Conservation (phyloP, 2,329 filamentous ascomycete species). For the Diaporthe ilicicola region DNA sequence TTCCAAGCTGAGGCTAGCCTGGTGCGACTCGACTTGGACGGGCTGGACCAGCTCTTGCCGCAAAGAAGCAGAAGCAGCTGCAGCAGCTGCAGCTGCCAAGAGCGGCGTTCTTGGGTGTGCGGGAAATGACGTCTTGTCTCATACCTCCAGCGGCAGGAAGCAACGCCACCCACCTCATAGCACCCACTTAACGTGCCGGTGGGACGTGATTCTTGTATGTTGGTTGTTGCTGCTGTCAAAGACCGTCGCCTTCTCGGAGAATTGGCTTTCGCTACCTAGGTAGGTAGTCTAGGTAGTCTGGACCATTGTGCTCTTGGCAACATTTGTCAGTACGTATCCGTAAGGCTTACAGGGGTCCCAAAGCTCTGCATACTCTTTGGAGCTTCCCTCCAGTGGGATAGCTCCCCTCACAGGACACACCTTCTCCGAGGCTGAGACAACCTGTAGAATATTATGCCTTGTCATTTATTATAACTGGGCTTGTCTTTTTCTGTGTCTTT, state of each 20-base stretch:
- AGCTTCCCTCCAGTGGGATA: too few relatives aligned
- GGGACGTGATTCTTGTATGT: background rate
- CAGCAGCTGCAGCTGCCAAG: too few relatives aligned
- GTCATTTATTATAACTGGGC: too few relatives aligned
- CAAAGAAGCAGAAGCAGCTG: background rate
- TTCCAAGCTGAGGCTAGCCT: slow-evolving; percentile 18
- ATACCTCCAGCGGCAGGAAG: background rate
- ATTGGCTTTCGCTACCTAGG: background rate
- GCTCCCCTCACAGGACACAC: too few relatives aligned
- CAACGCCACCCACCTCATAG: slow-evolving; percentile 28
- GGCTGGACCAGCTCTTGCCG: background rate
- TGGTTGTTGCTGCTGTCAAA: background rate
- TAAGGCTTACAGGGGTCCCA: background rate
- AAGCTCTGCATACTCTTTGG: too few relatives aligned
- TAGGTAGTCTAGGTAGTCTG: too few relatives aligned
- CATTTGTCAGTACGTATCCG: background rate
- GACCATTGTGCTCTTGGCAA: background rate
- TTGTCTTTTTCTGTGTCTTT: background rate
- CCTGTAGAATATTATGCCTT: too few relatives aligned
- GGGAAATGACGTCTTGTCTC: slow-evolving; percentile 25
- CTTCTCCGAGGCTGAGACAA: background rate
- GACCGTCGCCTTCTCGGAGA: background rate
- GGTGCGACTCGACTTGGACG: slow-evolving; percentile 1
- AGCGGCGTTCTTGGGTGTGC: slow-evolving; percentile 4
- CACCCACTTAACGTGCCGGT: slow-evolving; percentile 19